Conservation (phyloP, 2,329 filamentous ascomycete genomes). For the Alternaria brassicicola region DNA sequence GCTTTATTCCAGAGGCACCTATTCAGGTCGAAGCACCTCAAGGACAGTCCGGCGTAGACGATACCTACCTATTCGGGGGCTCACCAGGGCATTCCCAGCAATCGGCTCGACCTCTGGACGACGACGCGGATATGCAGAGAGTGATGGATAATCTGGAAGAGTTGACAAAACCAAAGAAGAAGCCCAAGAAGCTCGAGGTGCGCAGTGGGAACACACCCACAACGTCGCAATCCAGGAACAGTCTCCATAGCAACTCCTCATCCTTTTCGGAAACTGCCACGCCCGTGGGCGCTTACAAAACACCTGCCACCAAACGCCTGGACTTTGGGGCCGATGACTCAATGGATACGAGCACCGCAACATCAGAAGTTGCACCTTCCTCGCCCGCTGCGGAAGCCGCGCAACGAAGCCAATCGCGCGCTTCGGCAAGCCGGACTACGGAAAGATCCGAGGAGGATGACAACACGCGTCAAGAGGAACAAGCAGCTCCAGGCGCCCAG, state of each 20-base stretch:
- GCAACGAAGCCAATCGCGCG: slow-evolving; percentile 34
- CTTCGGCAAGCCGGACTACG: slow-evolving; percentile 7
- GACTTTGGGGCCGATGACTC: slow-evolving; percentile 36
- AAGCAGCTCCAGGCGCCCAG: slow-evolving; percentile 16
- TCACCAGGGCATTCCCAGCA: slow-evolving; percentile 40
- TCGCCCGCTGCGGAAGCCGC: slow-evolving; percentile 53
- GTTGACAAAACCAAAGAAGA: slow-evolving; percentile 29
- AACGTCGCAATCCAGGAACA: slow-evolving; percentile 17
- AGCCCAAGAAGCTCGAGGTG: slow-evolving; percentile 30
- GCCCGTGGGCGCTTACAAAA: slow-evolving; percentile 52
- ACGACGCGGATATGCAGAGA: slow-evolving; percentile 17
- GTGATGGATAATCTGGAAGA: slow-evolving; percentile 27
- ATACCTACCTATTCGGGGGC: slow-evolving; percentile 55
- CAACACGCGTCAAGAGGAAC: slow-evolving; percentile 3
- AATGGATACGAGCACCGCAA: slow-evolving; percentile 34
- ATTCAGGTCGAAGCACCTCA: slow-evolving; percentile 33
- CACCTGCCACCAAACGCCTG: slow-evolving; percentile 42
- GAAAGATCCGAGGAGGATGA: slow-evolving; percentile 6
- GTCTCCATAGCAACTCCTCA: slow-evolving; percentile 32
- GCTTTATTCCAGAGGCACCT: slow-evolving; percentile 64
- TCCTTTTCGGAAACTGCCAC: slow-evolving; percentile 44
- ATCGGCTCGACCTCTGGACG: slow-evolving; percentile 14
- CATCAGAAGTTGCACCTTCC: slow-evolving; percentile 47
- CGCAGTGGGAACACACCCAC: slow-evolving; percentile 24
- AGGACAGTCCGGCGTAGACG: slow-evolving; percentile 48